These are phyloP conservation scores for Thecaphora thlaspeos DNA, from an alignment of 1,284 basidiomycete species.

Conservation along the genomic window DNA sequence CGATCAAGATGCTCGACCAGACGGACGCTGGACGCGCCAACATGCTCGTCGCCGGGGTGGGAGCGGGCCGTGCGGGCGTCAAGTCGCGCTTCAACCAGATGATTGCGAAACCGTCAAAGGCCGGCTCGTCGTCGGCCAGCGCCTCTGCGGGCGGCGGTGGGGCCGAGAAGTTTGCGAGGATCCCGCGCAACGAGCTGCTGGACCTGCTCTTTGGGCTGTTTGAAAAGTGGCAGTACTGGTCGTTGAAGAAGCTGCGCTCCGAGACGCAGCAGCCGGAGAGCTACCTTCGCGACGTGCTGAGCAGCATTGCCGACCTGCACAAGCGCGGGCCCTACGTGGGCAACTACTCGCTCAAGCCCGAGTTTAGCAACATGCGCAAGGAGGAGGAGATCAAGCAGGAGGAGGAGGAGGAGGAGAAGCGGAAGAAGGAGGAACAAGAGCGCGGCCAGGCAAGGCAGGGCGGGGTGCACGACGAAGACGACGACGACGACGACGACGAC, in stretches of 20 bases:
- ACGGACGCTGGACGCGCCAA: conserved; percentile 56
- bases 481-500: conserved; percentile 19
- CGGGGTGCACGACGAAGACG: conserved; percentile 23
- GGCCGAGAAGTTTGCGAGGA: conserved; percentile 75
- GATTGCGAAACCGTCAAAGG: conserved; percentile 14
- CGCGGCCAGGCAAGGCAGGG: conserved; percentile 5
- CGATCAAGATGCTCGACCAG: conserved; percentile 60
- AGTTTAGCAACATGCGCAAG: conserved; percentile 23
- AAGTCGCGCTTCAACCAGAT: conserved; percentile 37
- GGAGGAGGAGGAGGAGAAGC: conserved; percentile 5
- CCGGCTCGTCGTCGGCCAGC: not conserved
- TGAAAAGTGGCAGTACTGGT: conserved; percentile 77
- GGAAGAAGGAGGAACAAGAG: conserved; percentile 10
- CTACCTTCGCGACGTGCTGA: conserved; percentile 83
- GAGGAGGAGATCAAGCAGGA: conserved; percentile 13
- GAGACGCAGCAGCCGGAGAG: conserved; percentile 85
- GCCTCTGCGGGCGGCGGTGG: not conserved
- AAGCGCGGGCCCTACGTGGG: conserved; percentile 68
- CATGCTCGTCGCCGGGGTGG: conserved; percentile 54
- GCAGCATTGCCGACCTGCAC: conserved; percentile 76
- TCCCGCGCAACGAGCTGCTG: conserved; percentile 82
- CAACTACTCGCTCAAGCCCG: conserved; percentile 59
- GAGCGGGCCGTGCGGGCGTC: conserved; percentile 24
- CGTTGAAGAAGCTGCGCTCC: conserved; percentile 74
- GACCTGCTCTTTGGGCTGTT: conserved; percentile 81